Evolutionary conservation across 2,329 filamentous ascomycete species (phyloP).

Genomic region (Microsporum audouinii): DNA sequence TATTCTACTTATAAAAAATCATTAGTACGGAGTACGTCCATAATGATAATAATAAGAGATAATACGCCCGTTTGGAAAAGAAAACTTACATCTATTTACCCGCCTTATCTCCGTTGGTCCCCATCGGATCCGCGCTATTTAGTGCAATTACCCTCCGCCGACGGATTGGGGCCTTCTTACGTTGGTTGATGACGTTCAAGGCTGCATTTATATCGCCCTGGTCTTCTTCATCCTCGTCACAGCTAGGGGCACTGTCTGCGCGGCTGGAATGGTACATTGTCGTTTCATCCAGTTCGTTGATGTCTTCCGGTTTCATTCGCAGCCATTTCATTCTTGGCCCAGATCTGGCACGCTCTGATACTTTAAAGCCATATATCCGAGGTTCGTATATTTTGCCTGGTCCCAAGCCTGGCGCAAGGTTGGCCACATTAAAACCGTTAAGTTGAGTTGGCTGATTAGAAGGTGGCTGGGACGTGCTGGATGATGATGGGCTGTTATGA

Average conservation of each 20-base stretch:
- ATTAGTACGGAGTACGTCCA: neutral
- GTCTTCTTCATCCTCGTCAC: conserved; percentile 20
- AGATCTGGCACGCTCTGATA: conserved; percentile 77
- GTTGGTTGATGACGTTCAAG: conserved; percentile 30
- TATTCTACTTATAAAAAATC: neutral
- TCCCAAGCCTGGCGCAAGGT: conserved; percentile 80
- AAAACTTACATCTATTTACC: conserved; percentile 8
- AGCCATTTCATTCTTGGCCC: conserved; percentile 97
- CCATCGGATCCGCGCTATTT: conserved; percentile 24
- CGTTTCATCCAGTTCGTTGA: conserved; percentile 71
- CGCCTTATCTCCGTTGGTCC: conserved; percentile 24
- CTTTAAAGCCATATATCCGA: conserved; percentile 90
- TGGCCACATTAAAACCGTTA: conserved; percentile 77
- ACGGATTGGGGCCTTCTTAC: conserved; percentile 35
- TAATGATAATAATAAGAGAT: neutral
- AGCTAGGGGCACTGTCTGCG: conserved; percentile 18
- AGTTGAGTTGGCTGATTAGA: conserved; percentile 46
- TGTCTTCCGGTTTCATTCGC: conserved; percentile 66
- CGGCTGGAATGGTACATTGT: conserved; percentile 27
- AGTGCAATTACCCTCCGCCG: conserved; percentile 23
- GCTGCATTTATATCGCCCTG: conserved; percentile 28
- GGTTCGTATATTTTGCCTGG: conserved; percentile 79
- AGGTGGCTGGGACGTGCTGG: conserved; percentile 23
- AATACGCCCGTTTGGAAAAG: neutral
- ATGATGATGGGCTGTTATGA: conserved; percentile 16